phyloP scores from a whole-genome alignment of 2,329 filamentous ascomycete species.

The Scedosporium apiospermum region DNA sequence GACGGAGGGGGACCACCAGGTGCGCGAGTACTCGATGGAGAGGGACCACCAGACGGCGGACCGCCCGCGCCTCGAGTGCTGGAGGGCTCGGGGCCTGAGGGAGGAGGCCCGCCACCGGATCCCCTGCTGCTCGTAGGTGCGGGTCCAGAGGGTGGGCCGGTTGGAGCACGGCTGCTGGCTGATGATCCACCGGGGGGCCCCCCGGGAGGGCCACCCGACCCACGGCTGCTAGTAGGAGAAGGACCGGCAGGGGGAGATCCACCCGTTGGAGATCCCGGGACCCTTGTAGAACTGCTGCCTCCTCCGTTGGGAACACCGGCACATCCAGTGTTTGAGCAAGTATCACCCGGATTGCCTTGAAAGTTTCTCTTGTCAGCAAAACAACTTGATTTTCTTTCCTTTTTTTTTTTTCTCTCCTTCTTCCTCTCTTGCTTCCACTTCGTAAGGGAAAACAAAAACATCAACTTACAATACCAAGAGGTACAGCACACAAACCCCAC shows the following conservation, averaged over 20 bases:
- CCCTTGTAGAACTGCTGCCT: background rate
- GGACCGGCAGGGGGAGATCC: background rate
- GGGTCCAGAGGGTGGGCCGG: background rate
- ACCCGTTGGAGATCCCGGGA: background rate
- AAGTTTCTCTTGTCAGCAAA: background rate
- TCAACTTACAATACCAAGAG: constrained; percentile 1
- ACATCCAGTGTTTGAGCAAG: background rate
- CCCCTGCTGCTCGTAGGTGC: background rate
- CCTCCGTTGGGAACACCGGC: background rate
- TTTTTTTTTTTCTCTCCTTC: too few species aligned
- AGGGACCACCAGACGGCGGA: too few species aligned
- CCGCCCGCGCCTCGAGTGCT: too few species aligned
- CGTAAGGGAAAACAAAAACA: background rate
- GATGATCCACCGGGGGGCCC: background rate
- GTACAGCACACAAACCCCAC: background rate
- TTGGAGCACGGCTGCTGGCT: background rate
- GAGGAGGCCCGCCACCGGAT: background rate
- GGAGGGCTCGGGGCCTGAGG: too few species aligned
- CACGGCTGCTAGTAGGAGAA: background rate
- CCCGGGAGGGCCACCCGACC: background rate
- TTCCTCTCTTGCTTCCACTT: background rate
- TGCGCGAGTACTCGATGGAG: too few species aligned
- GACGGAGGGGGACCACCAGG: too few species aligned
- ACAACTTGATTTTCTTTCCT: too few species aligned
- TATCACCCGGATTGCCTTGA: background rate